Percentiles rank a stretch among this genome's conserved stretches.
These are phyloP conservation scores for Pleurozium schreberi DNA, from an alignment of 225 moss, liverwort and hornwort species.

Conservation along the genomic window DNA sequence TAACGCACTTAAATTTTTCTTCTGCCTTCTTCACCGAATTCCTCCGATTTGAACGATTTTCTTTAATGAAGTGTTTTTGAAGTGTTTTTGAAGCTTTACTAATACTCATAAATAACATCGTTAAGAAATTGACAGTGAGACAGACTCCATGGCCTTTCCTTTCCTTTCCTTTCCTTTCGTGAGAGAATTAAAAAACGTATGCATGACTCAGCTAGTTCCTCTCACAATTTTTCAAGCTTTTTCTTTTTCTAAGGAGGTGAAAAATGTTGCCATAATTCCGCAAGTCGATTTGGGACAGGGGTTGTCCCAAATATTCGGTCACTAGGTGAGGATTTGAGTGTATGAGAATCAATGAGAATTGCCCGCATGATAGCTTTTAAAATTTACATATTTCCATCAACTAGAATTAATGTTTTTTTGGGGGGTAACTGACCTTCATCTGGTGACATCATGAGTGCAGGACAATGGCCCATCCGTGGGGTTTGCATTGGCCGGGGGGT, in stretches of 20 bases:
- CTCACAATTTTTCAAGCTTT: background rate
- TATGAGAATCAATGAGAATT: background rate
- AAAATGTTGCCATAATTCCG: background rate
- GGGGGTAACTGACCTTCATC: background rate
- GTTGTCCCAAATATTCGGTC: background rate
- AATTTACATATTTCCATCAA: background rate
- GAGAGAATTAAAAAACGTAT: background rate
- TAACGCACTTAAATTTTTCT: background rate
- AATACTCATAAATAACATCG: background rate
- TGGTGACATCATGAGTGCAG: background rate
- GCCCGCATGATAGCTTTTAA: background rate
- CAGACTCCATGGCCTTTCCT: background rate
- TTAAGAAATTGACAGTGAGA: background rate
- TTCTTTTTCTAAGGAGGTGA: too few relatives aligned
- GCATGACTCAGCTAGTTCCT: background rate
- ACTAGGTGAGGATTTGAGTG: background rate
- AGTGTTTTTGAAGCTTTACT: background rate
- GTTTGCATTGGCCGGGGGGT: conserved; percentile 61
- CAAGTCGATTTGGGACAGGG: background rate
- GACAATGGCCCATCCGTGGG: conserved; percentile 54
- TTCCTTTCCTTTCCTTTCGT: background rate
- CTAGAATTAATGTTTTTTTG: background rate
- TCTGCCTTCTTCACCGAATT: background rate
- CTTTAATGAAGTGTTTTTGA: background rate
- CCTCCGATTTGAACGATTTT: background rate